phyloP scores from a whole-genome alignment of 2,329 filamentous ascomycete genomes.

The Ilyonectria mors-panacis region DNA sequence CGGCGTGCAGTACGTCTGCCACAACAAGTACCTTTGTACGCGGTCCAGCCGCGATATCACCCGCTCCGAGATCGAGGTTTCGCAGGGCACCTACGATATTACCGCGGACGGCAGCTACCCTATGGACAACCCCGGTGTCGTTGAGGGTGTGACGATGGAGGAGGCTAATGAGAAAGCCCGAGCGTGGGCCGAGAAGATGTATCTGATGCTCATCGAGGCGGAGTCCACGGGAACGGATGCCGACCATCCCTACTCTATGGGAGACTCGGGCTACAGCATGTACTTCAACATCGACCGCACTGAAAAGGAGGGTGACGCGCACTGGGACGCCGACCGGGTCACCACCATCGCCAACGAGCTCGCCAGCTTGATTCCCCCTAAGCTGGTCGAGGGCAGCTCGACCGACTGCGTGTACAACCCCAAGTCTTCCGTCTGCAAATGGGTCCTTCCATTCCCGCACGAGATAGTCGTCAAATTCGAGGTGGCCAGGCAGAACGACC shows the following conservation, averaged over 20 bases:
- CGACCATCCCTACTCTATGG: background rate
- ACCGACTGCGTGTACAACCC: background rate
- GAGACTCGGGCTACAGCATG: conserved; percentile 4
- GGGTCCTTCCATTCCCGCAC: background rate
- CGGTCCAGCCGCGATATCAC: background rate
- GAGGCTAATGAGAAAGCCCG: background rate
- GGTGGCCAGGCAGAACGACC: background rate
- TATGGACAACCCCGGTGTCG: background rate
- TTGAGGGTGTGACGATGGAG: background rate
- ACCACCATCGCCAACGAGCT: background rate
- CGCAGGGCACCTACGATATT: background rate
- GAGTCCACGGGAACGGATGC: background rate
- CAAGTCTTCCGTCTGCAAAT: background rate
- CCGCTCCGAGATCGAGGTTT: background rate
- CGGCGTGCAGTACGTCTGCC: background rate
- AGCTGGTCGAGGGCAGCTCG: background rate
- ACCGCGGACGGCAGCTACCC: background rate
- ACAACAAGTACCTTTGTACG: background rate
- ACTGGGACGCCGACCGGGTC: background rate
- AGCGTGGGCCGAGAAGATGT: conserved; percentile 4
- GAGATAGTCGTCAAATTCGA: background rate
- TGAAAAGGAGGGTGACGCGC: background rate
- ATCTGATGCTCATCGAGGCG: background rate
- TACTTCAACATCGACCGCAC: background rate
- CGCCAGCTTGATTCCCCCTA: background rate